These are phyloP conservation scores for Claviceps digitariae DNA, from an alignment of 2,329 filamentous ascomycete species.

Conservation along the genomic window DNA sequence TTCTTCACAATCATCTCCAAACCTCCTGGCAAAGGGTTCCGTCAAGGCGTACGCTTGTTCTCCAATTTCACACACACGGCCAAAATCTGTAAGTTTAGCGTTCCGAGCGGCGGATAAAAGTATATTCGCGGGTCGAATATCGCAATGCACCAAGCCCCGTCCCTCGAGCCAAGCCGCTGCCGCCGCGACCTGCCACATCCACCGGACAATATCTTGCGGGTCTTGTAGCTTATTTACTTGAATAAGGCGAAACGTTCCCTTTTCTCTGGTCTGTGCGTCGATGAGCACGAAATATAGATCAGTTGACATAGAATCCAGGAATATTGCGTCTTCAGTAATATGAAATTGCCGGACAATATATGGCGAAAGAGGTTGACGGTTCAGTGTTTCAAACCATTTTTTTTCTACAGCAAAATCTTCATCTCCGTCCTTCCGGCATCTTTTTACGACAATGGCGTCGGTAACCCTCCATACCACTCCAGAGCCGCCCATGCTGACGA, in stretches of 20 bases:
- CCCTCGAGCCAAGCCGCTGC: constrained; percentile 7
- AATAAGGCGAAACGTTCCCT: no score
- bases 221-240: constrained; percentile 3
- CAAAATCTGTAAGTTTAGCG: constrained; percentile 6
- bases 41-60: neutral
- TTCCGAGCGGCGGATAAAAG: constrained; percentile 2
- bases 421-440: constrained; percentile 2
- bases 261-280: neutral
- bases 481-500: constrained; percentile 3
- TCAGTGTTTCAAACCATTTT: constrained; percentile 4
- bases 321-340: constrained; percentile 4
- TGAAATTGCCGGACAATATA: constrained; percentile 7
- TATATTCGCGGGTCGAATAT: constrained; percentile 6
- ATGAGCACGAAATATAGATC: neutral
- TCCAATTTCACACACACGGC: neutral
- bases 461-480: constrained; percentile 6
- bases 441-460: constrained; percentile 7
- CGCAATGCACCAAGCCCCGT: constrained; percentile 6
- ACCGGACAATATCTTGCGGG: constrained; percentile 1
- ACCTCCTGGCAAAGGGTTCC: constrained; percentile 6
- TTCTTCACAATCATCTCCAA: constrained; percentile 3
- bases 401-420: constrained; percentile 2
- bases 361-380: constrained; percentile 5
- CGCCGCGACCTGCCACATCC: constrained; percentile 7
- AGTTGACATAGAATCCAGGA: constrained; percentile 4